Base-by-base conservation (phyloP, 805 yeast species). In the Lipomyces yamanashiensis region DNA sequence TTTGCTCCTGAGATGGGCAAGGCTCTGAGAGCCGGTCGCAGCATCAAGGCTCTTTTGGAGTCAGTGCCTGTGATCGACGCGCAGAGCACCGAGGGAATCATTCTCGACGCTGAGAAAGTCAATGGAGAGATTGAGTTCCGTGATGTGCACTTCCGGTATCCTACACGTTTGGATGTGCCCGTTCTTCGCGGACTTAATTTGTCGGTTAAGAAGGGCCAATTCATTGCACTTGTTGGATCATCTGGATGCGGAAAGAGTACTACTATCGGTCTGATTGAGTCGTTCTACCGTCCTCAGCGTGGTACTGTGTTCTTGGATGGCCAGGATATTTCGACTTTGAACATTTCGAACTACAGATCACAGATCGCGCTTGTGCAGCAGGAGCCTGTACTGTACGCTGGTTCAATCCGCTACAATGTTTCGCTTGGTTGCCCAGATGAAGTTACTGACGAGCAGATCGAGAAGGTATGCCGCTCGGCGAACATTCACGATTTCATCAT, bases 201-300 rank as follows among this genome's bases (percentile, higher is more conserved):
- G 21, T 45, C 51, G 2, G 63, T 74, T 84, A 91, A 92, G 12
- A 88, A 92, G 7, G 97, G 97, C 7, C 76, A 86, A 70, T 90
- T 88, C 71, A 92, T 91, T 41, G 97, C 97, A 8, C 84, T 91
- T 70, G 97, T 91, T 19, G 97, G 97, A 1, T 87, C 96, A 92
- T 3, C 87, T 89, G 28, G 97, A 12, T 71, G 74, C 43, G 91
- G 50, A 74, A 79, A 6, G 60, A 61, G 67, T 52, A 71, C 73
- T 0, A 79, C 86, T 7, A 79, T 85, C 4, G 88, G 85, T 67
- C 73, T 86, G 33, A 74, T 86, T 43, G 77, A 86, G 66, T 75
- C 65, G 33, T 82, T 84, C 59, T 85, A 85, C 72, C 80, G 84
- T 60, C 79, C 84, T 2, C 77, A 79, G 66, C 61, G 74, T 7